Evolutionary conservation across 805 yeast genomes (phyloP), one percentile per base, ranked within the genome.

Genomic region (Starmerella davenportii): DNA sequence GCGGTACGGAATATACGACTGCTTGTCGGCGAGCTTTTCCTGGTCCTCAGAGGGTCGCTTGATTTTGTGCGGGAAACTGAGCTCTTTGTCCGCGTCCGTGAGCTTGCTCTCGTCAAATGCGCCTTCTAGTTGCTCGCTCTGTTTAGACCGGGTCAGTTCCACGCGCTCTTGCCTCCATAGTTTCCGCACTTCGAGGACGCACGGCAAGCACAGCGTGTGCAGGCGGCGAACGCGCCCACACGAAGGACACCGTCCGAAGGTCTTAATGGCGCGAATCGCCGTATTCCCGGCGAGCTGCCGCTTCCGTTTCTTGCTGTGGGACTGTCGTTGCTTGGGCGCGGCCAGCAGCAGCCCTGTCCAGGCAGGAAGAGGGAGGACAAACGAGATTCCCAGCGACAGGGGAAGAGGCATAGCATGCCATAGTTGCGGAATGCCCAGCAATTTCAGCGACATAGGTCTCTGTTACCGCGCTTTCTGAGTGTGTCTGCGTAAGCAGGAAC

Each of bases 161-260:
- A 8, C 15, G 21, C 49, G 42, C 30, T 54, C 56, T 25, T 28
- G 14, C 34, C 71, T 76, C 80, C 94, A 81, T 33, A 77, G 64
- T 41, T 69, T 64, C 56, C 72, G 76, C 53, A 90, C 78, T 55
- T 84, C 84, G 24, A 69, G 72, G 41, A 81, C 85, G 62, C 98
- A 87, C 53, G 79, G 71, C 92, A 82, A 81, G 61, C 98, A 87
- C 51, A 87, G 65, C 41, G 84, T 74, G 58, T 90, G 93, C 1
- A 90, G 74, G 53, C 95, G 69, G 61, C 87, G 90, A 50, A 72
- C 77, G 45, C 79, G 77, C 33, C 98, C 98, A 62, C 98, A 87
- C 0, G 94, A 77, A 2, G 96, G 95, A 56, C 98, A 87, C 56
- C 93, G 71, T 45, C 78, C 81, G 52, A 90, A 64, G 54, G 80